A percentile compares a stretch with the other conserved stretches of the same genome.
These are phyloP conservation scores for Paramecium biaurelia DNA, from an alignment of 73 alveolate species.

Conservation along the genomic window DNA sequence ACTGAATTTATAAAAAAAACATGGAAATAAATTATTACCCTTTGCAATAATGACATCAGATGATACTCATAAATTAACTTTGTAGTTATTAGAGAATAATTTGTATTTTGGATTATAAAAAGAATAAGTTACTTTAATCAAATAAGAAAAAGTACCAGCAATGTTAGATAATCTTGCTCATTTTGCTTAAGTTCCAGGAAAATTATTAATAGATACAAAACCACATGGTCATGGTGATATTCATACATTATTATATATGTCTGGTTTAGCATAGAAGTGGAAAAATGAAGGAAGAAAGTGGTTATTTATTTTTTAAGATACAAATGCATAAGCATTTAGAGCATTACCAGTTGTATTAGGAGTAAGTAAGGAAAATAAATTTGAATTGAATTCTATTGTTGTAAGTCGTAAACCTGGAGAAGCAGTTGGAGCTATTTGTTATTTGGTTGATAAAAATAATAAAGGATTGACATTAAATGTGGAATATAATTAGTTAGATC, in stretches of 20 bases:
- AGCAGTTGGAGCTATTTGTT: constrained; percentile 89
- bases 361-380: constrained; percentile 71
- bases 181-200: constrained; percentile 75
- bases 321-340: constrained; percentile 93
- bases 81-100: constrained; percentile 78
- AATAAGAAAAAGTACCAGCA: constrained; percentile 97
- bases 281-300: constrained; percentile 88
- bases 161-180: constrained; percentile 93
- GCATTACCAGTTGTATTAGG: constrained; percentile 89
- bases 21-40: constrained; percentile 68
- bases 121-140: constrained; percentile 85
- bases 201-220: constrained; percentile 82
- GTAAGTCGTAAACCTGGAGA: constrained; percentile 96
- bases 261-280: constrained; percentile 92
- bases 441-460: constrained; percentile 70
- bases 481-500: constrained; percentile 95
- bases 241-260: constrained; percentile 87
- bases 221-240: constrained; percentile 99
- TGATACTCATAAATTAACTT: constrained; percentile 82
- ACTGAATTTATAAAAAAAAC: constrained; percentile 82
- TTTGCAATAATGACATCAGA: constrained; percentile 98
- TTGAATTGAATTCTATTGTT: constrained; percentile 82
- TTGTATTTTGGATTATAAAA: constrained; percentile 79
- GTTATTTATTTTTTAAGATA: constrained; percentile 94
- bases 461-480: constrained; percentile 83